Conservation (phyloP, 306 rosid species). For the Acmispon strigosus region DNA sequence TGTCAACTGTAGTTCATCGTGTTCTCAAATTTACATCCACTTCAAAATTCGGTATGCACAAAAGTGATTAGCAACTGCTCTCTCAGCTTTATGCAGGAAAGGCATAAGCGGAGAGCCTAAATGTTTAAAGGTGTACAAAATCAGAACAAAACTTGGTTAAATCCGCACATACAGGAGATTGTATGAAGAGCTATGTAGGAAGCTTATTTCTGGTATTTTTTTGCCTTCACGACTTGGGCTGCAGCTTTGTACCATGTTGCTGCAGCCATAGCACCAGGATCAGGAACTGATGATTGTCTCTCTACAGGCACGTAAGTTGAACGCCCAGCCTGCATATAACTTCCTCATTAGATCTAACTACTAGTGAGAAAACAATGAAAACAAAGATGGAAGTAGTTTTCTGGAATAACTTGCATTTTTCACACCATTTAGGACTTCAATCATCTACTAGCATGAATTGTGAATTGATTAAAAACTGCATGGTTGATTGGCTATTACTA, state of each 20-base stretch:
- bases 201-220: conserved; percentile 31
- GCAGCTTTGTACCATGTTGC: conserved; percentile 92
- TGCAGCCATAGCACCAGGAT: conserved; percentile 97
- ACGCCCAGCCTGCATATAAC: conserved; percentile 77
- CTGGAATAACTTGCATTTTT: background rate
- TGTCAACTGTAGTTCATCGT: conserved; percentile 16
- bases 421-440: background rate
- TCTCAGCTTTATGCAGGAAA: conserved; percentile 61
- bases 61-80: conserved; percentile 24
- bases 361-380: background rate
- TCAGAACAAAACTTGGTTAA: conserved; percentile 35
- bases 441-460: background rate
- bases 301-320: conserved; percentile 62
- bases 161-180: conserved; percentile 38
- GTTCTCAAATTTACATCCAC: conserved; percentile 32
- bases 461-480: no score
- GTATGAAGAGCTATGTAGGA: background rate
- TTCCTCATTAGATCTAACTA: conserved; percentile 20
- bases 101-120: conserved; percentile 71
- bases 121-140: conserved; percentile 28
- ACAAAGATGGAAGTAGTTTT: background rate
- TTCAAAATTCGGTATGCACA: conserved; percentile 8
- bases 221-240: conserved; percentile 49
- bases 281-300: conserved; percentile 67
- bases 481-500: no score